Base-by-base conservation (phyloP, 129 eudicot species). In the Centrapalus pauciflorus region DNA sequence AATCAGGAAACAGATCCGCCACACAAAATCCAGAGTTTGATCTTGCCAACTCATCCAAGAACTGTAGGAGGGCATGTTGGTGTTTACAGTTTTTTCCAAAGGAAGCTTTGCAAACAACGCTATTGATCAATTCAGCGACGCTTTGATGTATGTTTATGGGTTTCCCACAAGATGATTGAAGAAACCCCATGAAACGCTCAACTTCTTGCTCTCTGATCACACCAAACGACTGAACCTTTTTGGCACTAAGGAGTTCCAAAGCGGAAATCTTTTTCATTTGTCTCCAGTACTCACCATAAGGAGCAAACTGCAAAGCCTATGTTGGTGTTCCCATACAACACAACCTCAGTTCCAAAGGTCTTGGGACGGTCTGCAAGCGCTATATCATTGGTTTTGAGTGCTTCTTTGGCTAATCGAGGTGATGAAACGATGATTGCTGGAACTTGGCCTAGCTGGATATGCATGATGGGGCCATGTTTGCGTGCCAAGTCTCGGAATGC, bases 391-490 rank as follows among this genome's bases (percentile, higher is more conserved):
- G 74, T 69, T 52, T 52, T 69, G 0, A 55, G 29, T 21, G 40
- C 74, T 12, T 69, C 55, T 37, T 69, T 11, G 8, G 61, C 66
- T 13, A 34, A 17, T 7, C 41, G 55, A 6, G 74, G 66, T 17
- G 61, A 35, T 5, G 56, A 69, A 21, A 69, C 11, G 5, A 69
- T 34, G 2, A 69, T 30, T 4, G 30, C 24, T 4, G 74, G 56
- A 12, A 56, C 9, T 24, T 56, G 37, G 11, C 66, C 74, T 28
- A 56, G 74, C 41, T 69, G 74, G 14, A 69, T 2, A n/a, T 69
- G 74, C 66, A 69, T 55, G 20, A 38, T 52, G 24, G 74, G 74
- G 8, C 66, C 74, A n/a, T 69, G n/a, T 69, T 55, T 69, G 4
- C 30, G 24, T 61, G 66, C 66, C 3, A 69, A 38, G 27, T 55